A percentile compares a stretch with the other conserved stretches of the same genome.
Conservation (phyloP, 257 asterid species). For the Solanum phureja region DNA sequence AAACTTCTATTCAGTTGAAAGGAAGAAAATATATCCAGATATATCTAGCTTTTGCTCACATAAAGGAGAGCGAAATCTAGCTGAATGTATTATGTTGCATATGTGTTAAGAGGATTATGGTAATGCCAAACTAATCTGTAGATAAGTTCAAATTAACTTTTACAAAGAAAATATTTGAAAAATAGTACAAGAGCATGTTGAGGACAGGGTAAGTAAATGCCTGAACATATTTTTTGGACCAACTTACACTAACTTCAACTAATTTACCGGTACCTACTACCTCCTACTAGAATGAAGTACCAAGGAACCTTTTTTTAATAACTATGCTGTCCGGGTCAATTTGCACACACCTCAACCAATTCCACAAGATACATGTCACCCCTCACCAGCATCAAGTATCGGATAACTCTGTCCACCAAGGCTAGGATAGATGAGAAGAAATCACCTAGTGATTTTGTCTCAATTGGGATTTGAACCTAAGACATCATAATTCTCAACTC, state of each 20-base stretch:
- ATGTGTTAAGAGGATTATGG: not conserved
- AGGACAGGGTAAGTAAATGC: not conserved
- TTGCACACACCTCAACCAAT: not conserved
- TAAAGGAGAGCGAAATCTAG: not conserved
- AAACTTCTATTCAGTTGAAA: not conserved
- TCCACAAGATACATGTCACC: not conserved
- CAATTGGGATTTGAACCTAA: not conserved
- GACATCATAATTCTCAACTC: not conserved
- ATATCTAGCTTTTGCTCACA: not conserved
- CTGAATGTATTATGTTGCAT: not conserved
- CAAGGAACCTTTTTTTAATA: not conserved
- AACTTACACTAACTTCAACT: not conserved
- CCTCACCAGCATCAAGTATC: not conserved
- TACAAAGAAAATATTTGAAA: not conserved
- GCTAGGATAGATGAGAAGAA: not conserved
- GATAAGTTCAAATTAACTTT: not conserved
- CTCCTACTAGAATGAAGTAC: not conserved
- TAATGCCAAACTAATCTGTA: not conserved
- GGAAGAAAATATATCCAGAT: not conserved
- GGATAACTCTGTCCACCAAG: not conserved
- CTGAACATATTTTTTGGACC: not conserved
- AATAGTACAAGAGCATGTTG: not conserved
- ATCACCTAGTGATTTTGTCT: not conserved
- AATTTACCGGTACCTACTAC: not conserved
- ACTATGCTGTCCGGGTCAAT: not conserved